These are phyloP conservation scores for Candida krabiensis DNA, from an alignment of 805 yeast genomes.

Conservation along the genomic window DNA sequence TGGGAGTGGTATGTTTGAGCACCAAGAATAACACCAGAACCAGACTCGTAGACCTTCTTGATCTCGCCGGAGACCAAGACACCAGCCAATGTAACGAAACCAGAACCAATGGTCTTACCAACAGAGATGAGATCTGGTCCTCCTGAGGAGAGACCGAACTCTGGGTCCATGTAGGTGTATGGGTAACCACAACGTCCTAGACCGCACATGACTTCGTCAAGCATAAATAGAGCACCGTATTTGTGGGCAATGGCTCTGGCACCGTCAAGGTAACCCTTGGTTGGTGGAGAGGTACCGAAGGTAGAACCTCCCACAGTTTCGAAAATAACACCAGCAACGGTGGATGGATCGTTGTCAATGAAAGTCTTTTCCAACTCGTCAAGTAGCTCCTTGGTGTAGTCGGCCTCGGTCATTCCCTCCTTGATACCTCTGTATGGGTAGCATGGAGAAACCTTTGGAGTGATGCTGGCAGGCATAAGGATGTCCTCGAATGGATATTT, in stretches of 20 bases:
- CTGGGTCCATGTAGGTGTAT: slow-evolving; percentile 45
- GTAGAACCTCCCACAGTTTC: slow-evolving; percentile 51
- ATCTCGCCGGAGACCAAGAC: slow-evolving; percentile 42
- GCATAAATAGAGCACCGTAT: slow-evolving; percentile 48
- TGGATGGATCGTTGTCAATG: slow-evolving; percentile 42
- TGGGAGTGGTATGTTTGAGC: slow-evolving; percentile 55
- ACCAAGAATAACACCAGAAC: slow-evolving; percentile 42
- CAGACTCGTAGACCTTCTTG: slow-evolving; percentile 37
- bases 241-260: slow-evolving; percentile 48
- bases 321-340: slow-evolving; percentile 42
- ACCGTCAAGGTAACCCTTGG: slow-evolving; percentile 48
- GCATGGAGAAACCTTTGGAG: slow-evolving; percentile 31
- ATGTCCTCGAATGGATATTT: slow-evolving; percentile 34
- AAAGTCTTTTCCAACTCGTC: slow-evolving; percentile 43
- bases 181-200: slow-evolving; percentile 49
- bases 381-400: slow-evolving; percentile 38
- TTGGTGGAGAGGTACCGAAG: slow-evolving; percentile 44
- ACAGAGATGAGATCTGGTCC: slow-evolving; percentile 50
- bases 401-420: slow-evolving; percentile 39
- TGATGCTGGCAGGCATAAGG: slow-evolving; percentile 21
- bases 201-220: slow-evolving; percentile 62
- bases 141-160: slow-evolving; percentile 39
- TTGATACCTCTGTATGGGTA: slow-evolving; percentile 34
- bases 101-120: slow-evolving; percentile 52
- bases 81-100: slow-evolving; percentile 51